Evolutionary conservation across 1,139 yeast genomes (phyloP).

Genomic region (Diutina neorugosa): DNA sequence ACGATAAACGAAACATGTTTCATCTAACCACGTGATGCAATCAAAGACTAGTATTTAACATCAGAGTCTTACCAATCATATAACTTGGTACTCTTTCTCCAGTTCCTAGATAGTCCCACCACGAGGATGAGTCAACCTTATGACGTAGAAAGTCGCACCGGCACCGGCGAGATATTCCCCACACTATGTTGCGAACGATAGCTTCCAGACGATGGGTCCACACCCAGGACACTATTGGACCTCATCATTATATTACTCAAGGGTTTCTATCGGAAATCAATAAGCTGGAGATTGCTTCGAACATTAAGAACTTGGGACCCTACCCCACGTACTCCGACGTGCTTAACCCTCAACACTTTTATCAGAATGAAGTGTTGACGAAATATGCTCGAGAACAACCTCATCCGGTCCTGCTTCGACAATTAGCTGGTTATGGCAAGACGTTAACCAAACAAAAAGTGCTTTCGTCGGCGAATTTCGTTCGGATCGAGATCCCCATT

Average conservation of each 20-base stretch:
- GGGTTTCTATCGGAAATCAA: constrained; percentile 21
- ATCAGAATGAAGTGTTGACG: constrained; percentile 67
- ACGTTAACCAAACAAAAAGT: constrained; percentile 69
- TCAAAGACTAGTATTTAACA: too few species aligned
- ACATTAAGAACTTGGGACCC: constrained; percentile 29
- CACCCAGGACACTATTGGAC: constrained; percentile 10
- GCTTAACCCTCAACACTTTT: constrained; percentile 62
- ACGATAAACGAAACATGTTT: background rate
- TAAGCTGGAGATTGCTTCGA: constrained; percentile 29
- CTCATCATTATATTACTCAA: constrained; percentile 19
- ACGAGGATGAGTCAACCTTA: too few species aligned
- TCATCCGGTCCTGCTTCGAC: constrained; percentile 79
- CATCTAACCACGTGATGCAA: background rate
- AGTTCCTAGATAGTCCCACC: too few species aligned
- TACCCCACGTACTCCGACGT: constrained; percentile 33
- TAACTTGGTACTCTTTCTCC: background rate
- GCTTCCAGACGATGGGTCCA: background rate
- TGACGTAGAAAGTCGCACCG: background rate
- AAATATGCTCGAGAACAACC: constrained; percentile 57
- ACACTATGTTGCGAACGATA: background rate
- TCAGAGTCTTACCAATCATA: too few species aligned
- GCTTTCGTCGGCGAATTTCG: constrained; percentile 76
- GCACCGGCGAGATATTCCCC: background rate
- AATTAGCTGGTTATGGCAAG: constrained; percentile 82
- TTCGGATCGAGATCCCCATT: constrained; percentile 71